phyloP scores from a whole-genome alignment of 139 green algal species.

The Monoraphidium neglectum region DNA sequence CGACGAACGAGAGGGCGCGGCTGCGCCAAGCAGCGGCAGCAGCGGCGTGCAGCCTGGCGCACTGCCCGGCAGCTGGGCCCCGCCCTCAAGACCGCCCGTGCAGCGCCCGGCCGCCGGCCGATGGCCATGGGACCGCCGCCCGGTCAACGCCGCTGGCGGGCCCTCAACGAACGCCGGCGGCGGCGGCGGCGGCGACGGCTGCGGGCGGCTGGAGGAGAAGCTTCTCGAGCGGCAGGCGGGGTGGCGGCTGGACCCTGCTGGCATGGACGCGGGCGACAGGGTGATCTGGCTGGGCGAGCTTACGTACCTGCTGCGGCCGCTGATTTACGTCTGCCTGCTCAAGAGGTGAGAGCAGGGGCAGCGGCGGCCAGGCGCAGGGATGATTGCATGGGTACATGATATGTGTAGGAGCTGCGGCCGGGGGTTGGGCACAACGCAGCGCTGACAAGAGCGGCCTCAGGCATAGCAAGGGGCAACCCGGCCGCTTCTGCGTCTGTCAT shows the following conservation, averaged over 20 bases:
- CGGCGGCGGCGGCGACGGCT: background rate
- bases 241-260: conserved; percentile 7
- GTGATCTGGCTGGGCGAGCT: conserved; percentile 67
- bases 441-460: no score
- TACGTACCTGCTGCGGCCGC: conserved; percentile 69
- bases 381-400: no score
- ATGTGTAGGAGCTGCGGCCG: no score
- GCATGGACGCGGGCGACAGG: conserved; percentile 29
- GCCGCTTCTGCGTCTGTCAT: no score
- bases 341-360: conserved; percentile 48
- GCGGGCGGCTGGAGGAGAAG: background rate
- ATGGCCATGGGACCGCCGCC: no score
- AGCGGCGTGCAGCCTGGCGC: background rate
- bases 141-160: no score
- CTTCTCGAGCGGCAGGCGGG: conserved; percentile 10
- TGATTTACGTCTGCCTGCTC: conserved; percentile 71
- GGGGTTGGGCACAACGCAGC: no score
- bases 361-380: no score
- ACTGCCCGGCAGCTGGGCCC: conserved; percentile 3
- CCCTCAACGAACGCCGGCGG: background rate
- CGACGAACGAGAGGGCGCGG: background rate
- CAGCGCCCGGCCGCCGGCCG: background rate
- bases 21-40: background rate
- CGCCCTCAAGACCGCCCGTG: background rate
- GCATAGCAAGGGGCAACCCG: no score